Evolutionary conservation across 352 stramenopile genomes (phyloP), one percentile per base, ranked within the genome.

Genomic region (Globisporangium spinosum): DNA sequence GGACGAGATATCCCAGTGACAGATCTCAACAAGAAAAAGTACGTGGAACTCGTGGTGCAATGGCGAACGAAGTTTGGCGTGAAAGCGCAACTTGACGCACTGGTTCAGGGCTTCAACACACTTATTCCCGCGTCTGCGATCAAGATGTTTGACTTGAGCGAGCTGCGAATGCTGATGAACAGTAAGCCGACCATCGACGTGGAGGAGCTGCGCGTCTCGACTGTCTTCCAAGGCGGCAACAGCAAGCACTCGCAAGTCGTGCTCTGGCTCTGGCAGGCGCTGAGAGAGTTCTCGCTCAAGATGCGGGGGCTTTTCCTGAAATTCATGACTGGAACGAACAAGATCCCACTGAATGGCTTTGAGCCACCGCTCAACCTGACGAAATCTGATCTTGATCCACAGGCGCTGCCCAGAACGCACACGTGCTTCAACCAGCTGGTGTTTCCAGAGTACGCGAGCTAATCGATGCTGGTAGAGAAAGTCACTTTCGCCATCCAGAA

Each of bases 361-460:
- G 81, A 94, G 45, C 89, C 89, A n/a, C 87, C 87, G 20, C 73
- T 97, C 56, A 97, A 93, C 47, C 62, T 97, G 32, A 97, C 89
- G 4, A 89, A 87, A 53, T 93, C 87, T 2, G 82, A 94, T 58
- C 71, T 94, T 9, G 83, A 90, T 29, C 70, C 78, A 0, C 75
- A 79, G n/a, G 78, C 87, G 8, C 66, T 97, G 13, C 88, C 88
- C 53, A 63, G 83, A 35, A 85, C 86, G 0, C 89, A 97, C 70
- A 97, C 89, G 6, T 97, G 89, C 62, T 97, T 97, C 72, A 97
- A 97, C 66, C 89, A 97, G 67, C 79, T 97, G 12, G 88, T 97
- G 34, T 75, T 97, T 20, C 88, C 89, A 6, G 82, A 91, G 65
- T 96, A 94, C 70, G 69, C 65, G 29, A 87, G 67, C 67, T 93